Base-by-base conservation (phyloP, 2,329 filamentous ascomycete genomes). In the Colletotrichum salicis region DNA sequence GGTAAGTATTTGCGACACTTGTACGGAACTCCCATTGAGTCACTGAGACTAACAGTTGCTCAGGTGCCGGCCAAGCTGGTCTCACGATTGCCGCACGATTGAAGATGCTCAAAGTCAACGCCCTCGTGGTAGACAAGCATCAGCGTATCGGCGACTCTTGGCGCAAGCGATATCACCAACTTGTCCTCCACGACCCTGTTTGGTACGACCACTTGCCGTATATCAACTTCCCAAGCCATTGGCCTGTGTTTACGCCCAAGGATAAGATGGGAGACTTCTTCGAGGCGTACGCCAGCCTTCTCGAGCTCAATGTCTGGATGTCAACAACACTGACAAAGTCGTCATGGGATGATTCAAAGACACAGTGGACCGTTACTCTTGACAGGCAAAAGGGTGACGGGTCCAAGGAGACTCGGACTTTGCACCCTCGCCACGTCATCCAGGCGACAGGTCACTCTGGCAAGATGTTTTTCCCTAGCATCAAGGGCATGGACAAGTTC, bases 401-500 rank as follows among this genome's bases (percentile, higher is more conserved):
- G 78, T 69, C 86, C 77, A 63, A 72, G 0, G 85, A 89, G 74
- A 86, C 82, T 1, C 85, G 89, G 19, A 89, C 85, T 0, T 80
- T 93, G 41, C 86, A 88, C 52, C 91, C 92, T 0, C 86, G 84
- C 5, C 91, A 93, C 73, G 79, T 94, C 41, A 86, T 94, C 51
- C 90, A 92, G 76, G 89, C 90, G 1, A 94, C 91, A 0, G 91
- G 91, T 0, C 91, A 92, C 76, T 90, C 90, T 0, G 92, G 92
- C 1, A 90, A 92, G 80, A 91, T 87, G 74, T 86, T 87, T 64
- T 77, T 88, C 19, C 90, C 90, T 0, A 73, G 75, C 2, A 85
- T 92, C 75, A 85, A 85, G 35, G 89, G 87, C 5, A 80, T 86
- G 72, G 83, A 84, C 19, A 77, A 71, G 3, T 92, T 93, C 82